Conservation (phyloP, 1,284 basidiomycete species). For the Coniophora puteana region DNA sequence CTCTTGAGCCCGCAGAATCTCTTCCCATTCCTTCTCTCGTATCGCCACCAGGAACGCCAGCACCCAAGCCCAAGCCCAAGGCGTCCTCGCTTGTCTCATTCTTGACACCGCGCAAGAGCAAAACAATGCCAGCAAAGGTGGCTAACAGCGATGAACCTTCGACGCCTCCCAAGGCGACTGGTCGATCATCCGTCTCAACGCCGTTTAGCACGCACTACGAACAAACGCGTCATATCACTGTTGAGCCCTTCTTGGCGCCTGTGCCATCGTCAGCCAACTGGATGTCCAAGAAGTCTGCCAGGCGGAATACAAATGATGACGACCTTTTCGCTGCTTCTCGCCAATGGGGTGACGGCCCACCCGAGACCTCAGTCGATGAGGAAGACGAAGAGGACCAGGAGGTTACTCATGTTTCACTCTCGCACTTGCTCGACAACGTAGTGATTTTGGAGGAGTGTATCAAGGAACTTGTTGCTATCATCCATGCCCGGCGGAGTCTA, state of each 20-base stretch:
- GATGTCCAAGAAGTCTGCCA: slow-evolving; percentile 48
- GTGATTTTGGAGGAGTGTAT: slow-evolving; percentile 95
- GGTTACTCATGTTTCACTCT: slow-evolving; percentile 61
- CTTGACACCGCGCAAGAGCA: slow-evolving; percentile 72
- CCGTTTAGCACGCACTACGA: slow-evolving; percentile 87
- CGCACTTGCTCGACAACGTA: slow-evolving; percentile 88
- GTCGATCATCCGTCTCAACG: slow-evolving; percentile 56
- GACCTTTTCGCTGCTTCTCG: slow-evolving; percentile 57
- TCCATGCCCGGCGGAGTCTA: slow-evolving; percentile 80
- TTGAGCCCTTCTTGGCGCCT: slow-evolving; percentile 70
- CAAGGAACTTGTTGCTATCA: slow-evolving; percentile 88
- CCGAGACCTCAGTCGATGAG: slow-evolving; percentile 25
- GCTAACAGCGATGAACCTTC: slow-evolving; percentile 34
- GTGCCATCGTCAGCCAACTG: slow-evolving; percentile 58
- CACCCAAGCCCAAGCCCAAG: slow-evolving; percentile 52
- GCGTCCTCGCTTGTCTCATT: slow-evolving; percentile 70
- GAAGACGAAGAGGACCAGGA: slow-evolving; percentile 27
- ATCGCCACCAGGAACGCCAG: slow-evolving; percentile 21
- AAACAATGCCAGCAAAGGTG: slow-evolving; percentile 29
- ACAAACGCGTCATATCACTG: slow-evolving; percentile 65
- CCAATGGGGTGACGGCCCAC: slow-evolving; percentile 48
- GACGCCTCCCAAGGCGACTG: slow-evolving; percentile 36
- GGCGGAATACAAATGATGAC: slow-evolving; percentile 58
- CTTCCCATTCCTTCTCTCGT: slow-evolving; percentile 20
- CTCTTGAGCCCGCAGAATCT: slow-evolving; percentile 57